Conservation (phyloP, 1,284 basidiomycete genomes). For the Cryptococcus neoformans region DNA sequence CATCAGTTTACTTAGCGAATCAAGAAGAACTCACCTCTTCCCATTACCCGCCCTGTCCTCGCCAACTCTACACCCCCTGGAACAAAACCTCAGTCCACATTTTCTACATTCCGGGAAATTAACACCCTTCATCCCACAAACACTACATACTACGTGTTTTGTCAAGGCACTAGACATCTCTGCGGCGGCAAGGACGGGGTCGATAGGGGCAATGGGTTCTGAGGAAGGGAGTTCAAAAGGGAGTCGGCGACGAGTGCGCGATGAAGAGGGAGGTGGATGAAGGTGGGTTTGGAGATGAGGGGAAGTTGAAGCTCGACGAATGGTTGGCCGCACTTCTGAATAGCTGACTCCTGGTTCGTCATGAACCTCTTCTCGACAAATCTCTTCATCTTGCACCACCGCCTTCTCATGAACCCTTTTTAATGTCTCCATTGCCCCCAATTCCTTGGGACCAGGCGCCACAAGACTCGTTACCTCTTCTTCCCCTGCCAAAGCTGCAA, state of each 20-base stretch:
- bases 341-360: neutral
- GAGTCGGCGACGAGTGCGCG: constrained; percentile 6
- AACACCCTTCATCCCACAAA: constrained; percentile 36
- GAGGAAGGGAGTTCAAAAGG: constrained; percentile 21
- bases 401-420: constrained; percentile 4
- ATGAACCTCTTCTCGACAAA: neutral
- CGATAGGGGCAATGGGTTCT: constrained; percentile 26
- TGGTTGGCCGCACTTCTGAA: neutral
- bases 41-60: constrained; percentile 38
- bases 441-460: neutral
- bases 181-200: constrained; percentile 36
- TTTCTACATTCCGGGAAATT: constrained; percentile 47
- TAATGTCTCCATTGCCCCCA: constrained; percentile 4
- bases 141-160: constrained; percentile 38
- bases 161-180: constrained; percentile 39
- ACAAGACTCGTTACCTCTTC: neutral
- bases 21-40: constrained; percentile 25
- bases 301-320: constrained; percentile 31
- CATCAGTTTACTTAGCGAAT: neutral
- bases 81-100: constrained; percentile 43
- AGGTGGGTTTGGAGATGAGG: constrained; percentile 15
- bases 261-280: neutral
- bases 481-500: constrained; percentile 6
- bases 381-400: neutral
- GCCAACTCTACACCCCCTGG: constrained; percentile 38